Evolutionary conservation across 176 grass and related monocot species (phyloP), one percentile per base, ranked within the genome.

Genomic region (Calamus simplicifolius): DNA sequence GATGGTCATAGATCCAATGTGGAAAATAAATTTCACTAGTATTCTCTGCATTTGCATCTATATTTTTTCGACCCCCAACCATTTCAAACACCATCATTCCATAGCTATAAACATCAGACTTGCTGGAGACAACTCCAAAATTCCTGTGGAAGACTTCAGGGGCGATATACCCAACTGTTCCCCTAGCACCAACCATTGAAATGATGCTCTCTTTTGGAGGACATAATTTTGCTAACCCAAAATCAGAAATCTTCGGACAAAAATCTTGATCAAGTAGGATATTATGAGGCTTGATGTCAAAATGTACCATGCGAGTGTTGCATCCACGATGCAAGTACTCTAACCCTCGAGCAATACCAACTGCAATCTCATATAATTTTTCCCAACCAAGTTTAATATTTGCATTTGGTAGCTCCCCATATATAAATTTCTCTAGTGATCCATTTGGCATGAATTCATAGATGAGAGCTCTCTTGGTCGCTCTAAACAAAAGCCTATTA

Each of bases 21-120:
- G 79, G 50, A 58, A 87, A 93, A 54, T 87, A 87, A 49, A 64
- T 76, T 19, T 69, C 68, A 58, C 61, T 78, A 2, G 56, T 21
- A 5, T 38, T 48, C 1, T 75, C 72, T 1, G 8, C 56, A 8
- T 38, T 29, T 49, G 55, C 27, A 52, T 68, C 50, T 4, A 82
- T 57, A 12, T 57, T 76, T 23, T 67, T 78, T 16, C 70, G 72
- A 0, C 69, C 79, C 16, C 73, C 74, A 0, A 71, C 64, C 73
- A 83, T 83, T 59, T 86, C 69, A 2, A 83, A 49, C 16, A 91
- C 30, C 54, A 83, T 72, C 54, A 86, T 71, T 3, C 79, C 82
- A 4, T 77, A 91, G 60, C 82, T 86, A 48, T 86, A 91, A 17
- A 86, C 82, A 50, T 86, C 79, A 2, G 76, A 77, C 58, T 86